These are phyloP conservation scores for Phytophthora ohioensis DNA, from an alignment of 352 stramenopile species.

Conservation along the genomic window DNA sequence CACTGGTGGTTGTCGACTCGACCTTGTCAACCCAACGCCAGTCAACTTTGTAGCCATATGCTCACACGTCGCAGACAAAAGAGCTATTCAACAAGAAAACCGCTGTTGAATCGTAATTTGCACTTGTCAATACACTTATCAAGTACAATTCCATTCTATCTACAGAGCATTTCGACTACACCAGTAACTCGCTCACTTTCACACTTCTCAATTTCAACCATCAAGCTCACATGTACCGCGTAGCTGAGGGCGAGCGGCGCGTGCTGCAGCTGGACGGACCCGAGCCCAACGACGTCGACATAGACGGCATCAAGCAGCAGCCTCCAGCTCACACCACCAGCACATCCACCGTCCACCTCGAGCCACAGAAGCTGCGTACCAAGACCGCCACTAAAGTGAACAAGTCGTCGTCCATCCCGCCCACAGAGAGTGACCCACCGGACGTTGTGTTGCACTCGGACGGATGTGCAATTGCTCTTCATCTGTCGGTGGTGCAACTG, in stretches of 20 bases:
- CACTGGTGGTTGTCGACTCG: too few relatives aligned
- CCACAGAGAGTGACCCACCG: constrained; percentile 21
- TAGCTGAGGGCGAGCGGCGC: constrained; percentile 21
- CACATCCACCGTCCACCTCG: background rate
- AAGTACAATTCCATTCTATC: background rate
- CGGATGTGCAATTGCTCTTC: constrained; percentile 58
- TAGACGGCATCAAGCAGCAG: background rate
- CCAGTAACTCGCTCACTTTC: background rate
- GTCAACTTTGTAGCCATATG: constrained; percentile 2
- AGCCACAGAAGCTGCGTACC: background rate
- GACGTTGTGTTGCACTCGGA: constrained; percentile 64
- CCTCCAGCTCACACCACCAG: background rate
- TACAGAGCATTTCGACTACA: constrained; percentile 18
- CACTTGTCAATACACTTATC: constrained; percentile 13
- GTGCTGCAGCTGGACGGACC: constrained; percentile 26
- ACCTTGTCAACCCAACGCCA: too few relatives aligned
- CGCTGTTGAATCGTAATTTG: constrained; percentile 17
- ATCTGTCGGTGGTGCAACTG: constrained; percentile 42
- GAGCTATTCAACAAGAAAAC: background rate
- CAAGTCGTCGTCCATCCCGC: constrained; percentile 16
- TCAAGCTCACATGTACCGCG: constrained; percentile 29
- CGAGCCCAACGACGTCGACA: background rate
- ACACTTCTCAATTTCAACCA: constrained; percentile 1
- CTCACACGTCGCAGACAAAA: constrained; percentile 19
- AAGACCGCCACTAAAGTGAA: background rate